Base-by-base conservation (phyloP, 2,329 filamentous ascomycete species). In the Blastomyces gilchristii region DNA sequence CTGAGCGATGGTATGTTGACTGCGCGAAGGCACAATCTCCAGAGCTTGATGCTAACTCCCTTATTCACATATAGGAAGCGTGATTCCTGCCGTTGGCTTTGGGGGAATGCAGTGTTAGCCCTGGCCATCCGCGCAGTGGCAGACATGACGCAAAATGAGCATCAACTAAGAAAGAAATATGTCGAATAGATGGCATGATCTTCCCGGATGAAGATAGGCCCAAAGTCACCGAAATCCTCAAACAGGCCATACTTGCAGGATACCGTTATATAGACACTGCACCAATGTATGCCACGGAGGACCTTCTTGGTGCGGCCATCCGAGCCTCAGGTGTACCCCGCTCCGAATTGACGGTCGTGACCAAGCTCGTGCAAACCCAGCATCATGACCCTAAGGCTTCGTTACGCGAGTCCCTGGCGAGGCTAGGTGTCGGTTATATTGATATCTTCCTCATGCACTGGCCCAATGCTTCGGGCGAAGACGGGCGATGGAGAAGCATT, bases 91-190 rank as follows among this genome's bases (percentile, higher is more conserved):
- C n/a, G n/a, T 43, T n/a, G 54, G 37, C 54, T 43, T 41, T 22
- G 54, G 54, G 8, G 54, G 14, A 3, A 57, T 57, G 54, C n/a
- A 60, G 43, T 39, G 58, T 60, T 28, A 16, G 58, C 18, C 58
- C 28, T 47, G 28, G 3, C 31, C 22, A 47, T 50, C 58, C 18
- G 45, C 18, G 43, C 45, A 22, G 45, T 49, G 45, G 18, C 9
- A 45, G 16, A 2, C 14, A 1, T 49, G 22, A 7, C 18, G 22
- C n/a, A 22, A 11, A 25, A 11, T 11, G 3, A 22, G 11, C 43
- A 49, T n/a, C 18, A 22, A 11, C 22, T 49, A 31, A 31, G 28
- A 41, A 37, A 57, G 28, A 41, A 37, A 57, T 11, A 43, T 18
- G 34, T 4, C 31, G 8, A 11, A 37, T 9, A 57, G 54, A 57